Conservation (phyloP, 2,329 filamentous ascomycete species). For the Calonectria henricotiae region DNA sequence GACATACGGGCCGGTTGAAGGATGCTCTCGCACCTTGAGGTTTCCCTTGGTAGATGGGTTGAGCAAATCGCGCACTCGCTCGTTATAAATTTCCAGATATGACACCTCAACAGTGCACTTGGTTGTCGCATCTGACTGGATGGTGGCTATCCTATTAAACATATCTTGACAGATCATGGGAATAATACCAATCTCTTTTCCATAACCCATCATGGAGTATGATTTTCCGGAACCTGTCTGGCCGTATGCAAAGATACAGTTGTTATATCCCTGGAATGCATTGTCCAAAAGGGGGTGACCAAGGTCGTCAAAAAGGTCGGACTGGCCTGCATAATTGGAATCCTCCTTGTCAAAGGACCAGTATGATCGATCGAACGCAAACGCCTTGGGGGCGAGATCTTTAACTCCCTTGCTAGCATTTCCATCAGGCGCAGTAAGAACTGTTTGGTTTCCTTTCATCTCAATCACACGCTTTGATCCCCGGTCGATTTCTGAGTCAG, state of each 20-base stretch:
- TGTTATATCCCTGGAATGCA: constrained; percentile 98
- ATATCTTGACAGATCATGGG: constrained; percentile 98
- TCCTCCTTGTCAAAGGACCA: constrained; percentile 95
- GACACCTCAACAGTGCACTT: constrained; percentile 97
- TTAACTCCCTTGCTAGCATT: constrained; percentile 77
- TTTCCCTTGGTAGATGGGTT: constrained; percentile 98
- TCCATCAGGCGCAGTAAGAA: constrained; percentile 82
- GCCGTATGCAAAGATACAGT: constrained; percentile 99
- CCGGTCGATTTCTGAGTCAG: constrained; percentile 83
- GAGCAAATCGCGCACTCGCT: constrained; percentile 93
- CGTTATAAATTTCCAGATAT: constrained; percentile 99
- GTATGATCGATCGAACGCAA: constrained; percentile 97
- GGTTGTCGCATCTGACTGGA: constrained; percentile 82
- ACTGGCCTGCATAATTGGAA: constrained; percentile 89
- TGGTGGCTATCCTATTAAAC: constrained; percentile 86
- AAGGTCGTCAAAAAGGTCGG: constrained; percentile 89
- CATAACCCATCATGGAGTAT: constrained; percentile 99
- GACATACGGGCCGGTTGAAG: constrained; percentile 96
- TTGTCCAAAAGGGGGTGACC: constrained; percentile 95
- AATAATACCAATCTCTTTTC: constrained; percentile 94
- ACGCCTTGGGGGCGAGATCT: constrained; percentile 83
- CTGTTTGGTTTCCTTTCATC: constrained; percentile 94
- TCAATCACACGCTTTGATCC: constrained; percentile 96
- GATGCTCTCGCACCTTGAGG: constrained; percentile 96
- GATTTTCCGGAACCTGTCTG: constrained; percentile 99